A percentile compares a stretch with the other conserved stretches of the same genome.
Evolutionary conservation across 306 rosid genomes (phyloP).

Genomic region (Vigna radiata): DNA sequence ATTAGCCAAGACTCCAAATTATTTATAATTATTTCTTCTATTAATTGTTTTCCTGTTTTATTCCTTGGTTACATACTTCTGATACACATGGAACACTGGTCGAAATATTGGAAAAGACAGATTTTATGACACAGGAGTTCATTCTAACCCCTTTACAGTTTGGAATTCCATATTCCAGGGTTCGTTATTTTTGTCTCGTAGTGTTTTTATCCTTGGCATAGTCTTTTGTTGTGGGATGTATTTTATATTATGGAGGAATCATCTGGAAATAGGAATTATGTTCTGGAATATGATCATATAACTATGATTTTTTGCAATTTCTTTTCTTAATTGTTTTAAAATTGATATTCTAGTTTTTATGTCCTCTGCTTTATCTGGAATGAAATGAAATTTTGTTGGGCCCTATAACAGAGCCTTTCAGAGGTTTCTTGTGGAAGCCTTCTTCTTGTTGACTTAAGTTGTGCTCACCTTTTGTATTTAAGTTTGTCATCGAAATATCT

Average conservation of each 20-base stretch:
- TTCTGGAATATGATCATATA: constrained; percentile 22
- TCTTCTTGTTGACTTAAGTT: constrained; percentile 2
- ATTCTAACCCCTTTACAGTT: constrained; percentile 90
- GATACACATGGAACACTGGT: constrained; percentile 80
- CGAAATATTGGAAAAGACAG: constrained; percentile 68
- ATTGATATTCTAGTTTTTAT: neutral
- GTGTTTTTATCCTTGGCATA: no score
- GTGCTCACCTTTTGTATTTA: neutral
- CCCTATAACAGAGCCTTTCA: neutral
- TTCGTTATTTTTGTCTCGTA: no score
- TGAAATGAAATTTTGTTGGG: constrained; percentile 3
- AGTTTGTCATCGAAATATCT: constrained; percentile 13
- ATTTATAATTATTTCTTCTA: no score
- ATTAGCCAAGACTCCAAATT: constrained; percentile 4
- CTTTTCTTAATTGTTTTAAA: constrained; percentile 6
- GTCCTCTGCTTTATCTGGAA: neutral
- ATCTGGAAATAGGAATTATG: constrained; percentile 8
- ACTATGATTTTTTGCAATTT: constrained; percentile 8
- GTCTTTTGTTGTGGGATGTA: no score
- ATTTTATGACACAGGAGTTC: constrained; percentile 79
- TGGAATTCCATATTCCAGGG: constrained; percentile 97
- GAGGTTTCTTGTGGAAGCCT: neutral
- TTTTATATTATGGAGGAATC: no score
- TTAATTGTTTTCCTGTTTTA: neutral
- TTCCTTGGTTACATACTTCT: constrained; percentile 68